Percentiles rank a stretch among this genome's conserved stretches.
Evolutionary conservation across 208 protist genomes (phyloP).

Genomic region (Porcisia deanei): DNA sequence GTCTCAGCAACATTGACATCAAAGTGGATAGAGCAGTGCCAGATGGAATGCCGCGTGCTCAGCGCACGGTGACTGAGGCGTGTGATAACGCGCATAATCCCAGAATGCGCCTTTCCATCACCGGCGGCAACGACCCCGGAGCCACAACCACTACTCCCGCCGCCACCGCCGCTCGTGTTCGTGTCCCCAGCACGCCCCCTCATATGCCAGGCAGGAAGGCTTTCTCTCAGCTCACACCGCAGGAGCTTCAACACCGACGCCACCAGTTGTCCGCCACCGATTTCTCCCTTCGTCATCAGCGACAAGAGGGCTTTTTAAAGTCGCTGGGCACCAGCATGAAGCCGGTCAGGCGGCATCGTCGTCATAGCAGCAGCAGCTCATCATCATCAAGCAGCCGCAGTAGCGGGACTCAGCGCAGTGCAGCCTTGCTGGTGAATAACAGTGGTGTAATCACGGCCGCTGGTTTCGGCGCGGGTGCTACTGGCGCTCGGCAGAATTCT

Average conservation of each 20-base stretch:
- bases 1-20: background rate
- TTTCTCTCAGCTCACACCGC: conserved; percentile 8
- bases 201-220: background rate
- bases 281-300: conserved; percentile 17
- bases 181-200: background rate
- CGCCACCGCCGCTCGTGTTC: background rate
- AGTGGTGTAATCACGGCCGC: background rate
- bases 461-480: background rate
- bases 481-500: background rate
- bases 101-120: background rate
- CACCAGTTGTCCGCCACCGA: conserved; percentile 22
- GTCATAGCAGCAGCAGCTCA: conserved; percentile 12
- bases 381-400: conserved; percentile 11
- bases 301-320: conserved; percentile 32
- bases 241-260: conserved; percentile 18
- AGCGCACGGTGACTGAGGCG: background rate
- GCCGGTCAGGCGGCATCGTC: conserved; percentile 17
- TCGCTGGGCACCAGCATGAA: conserved; percentile 26
- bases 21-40: background rate
- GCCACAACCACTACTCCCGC: background rate
- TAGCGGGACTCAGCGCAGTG: conserved; percentile 3
- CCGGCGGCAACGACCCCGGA: background rate
- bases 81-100: background rate
- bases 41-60: background rate
- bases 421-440: background rate